Evolutionary conservation across 495 filamentous ascomycete genomes (phyloP), one percentile per base, ranked within the genome.

Genomic region (Aspergillus leporis): DNA sequence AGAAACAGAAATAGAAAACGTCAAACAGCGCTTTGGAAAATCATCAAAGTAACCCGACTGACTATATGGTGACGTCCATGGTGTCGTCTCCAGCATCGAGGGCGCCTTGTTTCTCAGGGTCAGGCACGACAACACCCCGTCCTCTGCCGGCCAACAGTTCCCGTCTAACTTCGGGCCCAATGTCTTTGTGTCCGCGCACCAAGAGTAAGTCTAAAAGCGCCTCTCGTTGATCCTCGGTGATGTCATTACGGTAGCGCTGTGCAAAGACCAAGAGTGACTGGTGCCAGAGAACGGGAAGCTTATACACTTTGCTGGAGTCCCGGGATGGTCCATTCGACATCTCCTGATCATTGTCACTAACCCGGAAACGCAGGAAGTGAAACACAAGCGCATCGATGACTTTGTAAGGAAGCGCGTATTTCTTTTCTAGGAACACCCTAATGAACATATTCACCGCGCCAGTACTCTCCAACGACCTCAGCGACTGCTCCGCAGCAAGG

Each of bases 381-480:
- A 97, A 98, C 16, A 98, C 95, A 6, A 98, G 78, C 22, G 92
- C 87, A 64, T 98, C 94, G 19, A 98, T 86, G 23, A 95, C 93
- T 72, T 96, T 92, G 77, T 89, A 96, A 31, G 94, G 94, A 21
- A 98, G 80, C 1, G 94, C 94, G 63, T 99, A 98, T 66, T 92
- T 91, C 82, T 99, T 99, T 75, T 98, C 93, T 12, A 99, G 77
- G 53, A 99, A 84, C 18, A 88, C 84, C 59, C 89, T 88, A 70
- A 99, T 95, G 76, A 98, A 93, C 45, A 93, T 87, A 71, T 96
- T 96, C 22, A 92, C 92, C 10, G 94, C 87, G 23, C 88, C 85
- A 53, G 92, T 86, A 65, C 86, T 86, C 66, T 96, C 93, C 13
- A 88, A 73, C 1, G 86, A 88, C 40, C 84, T 80, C 18, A 84